Evolutionary conservation across 2,329 filamentous ascomycete genomes (phyloP).

Genomic region (Tolypocladium paradoxum): DNA sequence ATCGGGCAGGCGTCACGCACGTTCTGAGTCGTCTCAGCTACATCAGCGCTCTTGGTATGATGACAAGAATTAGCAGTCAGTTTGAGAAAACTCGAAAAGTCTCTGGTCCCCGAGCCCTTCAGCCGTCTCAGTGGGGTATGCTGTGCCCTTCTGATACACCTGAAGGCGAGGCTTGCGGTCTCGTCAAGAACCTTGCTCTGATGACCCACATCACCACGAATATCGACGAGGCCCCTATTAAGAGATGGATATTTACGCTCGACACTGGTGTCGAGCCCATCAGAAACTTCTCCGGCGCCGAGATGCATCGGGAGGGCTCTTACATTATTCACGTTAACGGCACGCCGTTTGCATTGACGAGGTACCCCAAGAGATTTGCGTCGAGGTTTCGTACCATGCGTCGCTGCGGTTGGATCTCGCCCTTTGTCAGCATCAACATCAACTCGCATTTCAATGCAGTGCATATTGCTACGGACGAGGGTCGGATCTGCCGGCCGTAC

Average conservation of each 20-base stretch:
- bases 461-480: constrained; percentile 94
- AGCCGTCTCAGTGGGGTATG: constrained; percentile 98
- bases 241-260: constrained; percentile 74
- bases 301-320: constrained; percentile 73
- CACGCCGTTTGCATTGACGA: constrained; percentile 80
- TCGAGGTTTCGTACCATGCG: constrained; percentile 77
- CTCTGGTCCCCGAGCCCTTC: constrained; percentile 85
- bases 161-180: constrained; percentile 94
- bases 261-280: constrained; percentile 76
- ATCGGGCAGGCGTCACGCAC: constrained; percentile 90
- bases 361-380: constrained; percentile 77
- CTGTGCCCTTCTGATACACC: constrained; percentile 94
- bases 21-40: constrained; percentile 93
- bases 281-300: constrained; percentile 59
- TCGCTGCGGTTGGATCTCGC: constrained; percentile 82
- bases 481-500: constrained; percentile 87
- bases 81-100: constrained; percentile 99
- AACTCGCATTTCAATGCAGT: constrained; percentile 88
- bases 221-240: constrained; percentile 84
- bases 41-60: constrained; percentile 95
- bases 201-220: constrained; percentile 99
- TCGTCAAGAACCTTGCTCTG: constrained; percentile 94
- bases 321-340: constrained; percentile 95
- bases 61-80: constrained; percentile 96
- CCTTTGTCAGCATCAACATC: constrained; percentile 93